These are phyloP conservation scores for Penicillium fuscoglaucum DNA, from an alignment of 2,329 filamentous ascomycete species.

Conservation along the genomic window DNA sequence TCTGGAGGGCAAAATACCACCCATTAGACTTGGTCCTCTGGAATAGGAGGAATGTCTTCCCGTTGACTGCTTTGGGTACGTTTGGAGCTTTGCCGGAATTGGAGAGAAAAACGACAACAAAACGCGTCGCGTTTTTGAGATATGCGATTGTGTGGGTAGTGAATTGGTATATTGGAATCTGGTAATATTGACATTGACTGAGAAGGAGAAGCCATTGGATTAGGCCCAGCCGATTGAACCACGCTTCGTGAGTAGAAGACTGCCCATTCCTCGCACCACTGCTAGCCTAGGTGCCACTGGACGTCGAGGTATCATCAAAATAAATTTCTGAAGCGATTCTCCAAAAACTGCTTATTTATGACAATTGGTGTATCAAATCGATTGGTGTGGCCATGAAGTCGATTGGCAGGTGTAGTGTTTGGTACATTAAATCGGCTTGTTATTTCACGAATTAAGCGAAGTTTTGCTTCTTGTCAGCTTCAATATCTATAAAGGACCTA, in stretches of 20 bases:
- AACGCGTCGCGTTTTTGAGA: not conserved
- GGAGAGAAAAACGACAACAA: not conserved
- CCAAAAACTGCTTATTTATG: not conserved
- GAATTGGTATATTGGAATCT: too few relatives aligned
- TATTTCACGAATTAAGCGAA: not conserved
- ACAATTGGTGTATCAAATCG: not conserved
- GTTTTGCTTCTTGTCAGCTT: too few relatives aligned
- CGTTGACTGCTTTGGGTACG: too few relatives aligned
- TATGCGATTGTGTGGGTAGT: not conserved
- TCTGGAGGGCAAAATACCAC: not conserved
- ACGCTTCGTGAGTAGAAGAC: not conserved
- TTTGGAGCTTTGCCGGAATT: not conserved
- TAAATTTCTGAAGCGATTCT: fast-evolving
- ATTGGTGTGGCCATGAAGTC: not conserved
- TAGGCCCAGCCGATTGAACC: not conserved
- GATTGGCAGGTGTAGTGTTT: not conserved
- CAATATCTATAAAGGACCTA: not conserved
- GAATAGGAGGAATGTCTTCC: not conserved
- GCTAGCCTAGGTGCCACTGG: not conserved
- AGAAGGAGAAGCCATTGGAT: not conserved
- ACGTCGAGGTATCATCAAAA: not conserved
- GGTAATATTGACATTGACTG: not conserved
- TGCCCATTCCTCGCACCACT: not conserved
- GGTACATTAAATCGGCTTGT: not conserved
- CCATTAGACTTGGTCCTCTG: not conserved